These are phyloP conservation scores for Amphichorda felina DNA, from an alignment of 2,329 filamentous ascomycete genomes.

Conservation along the genomic window DNA sequence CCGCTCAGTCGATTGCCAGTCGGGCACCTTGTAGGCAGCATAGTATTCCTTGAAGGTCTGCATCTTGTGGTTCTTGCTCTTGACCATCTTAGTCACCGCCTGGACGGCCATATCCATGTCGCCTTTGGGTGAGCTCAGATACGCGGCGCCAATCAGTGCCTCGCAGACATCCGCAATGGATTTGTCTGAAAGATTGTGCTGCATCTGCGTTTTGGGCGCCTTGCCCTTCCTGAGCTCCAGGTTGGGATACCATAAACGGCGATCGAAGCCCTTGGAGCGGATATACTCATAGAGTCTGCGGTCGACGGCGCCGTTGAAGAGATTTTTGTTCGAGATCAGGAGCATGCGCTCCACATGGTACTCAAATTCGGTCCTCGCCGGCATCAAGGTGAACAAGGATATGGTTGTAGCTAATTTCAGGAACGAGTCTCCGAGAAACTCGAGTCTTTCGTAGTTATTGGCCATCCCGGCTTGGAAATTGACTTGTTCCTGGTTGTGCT, in stretches of 20 bases:
- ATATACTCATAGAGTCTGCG: slow-evolving; percentile 61
- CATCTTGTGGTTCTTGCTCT: slow-evolving; percentile 58
- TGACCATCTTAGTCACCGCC: slow-evolving; percentile 59
- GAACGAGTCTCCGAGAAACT: slow-evolving; percentile 78
- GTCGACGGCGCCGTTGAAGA: slow-evolving; percentile 65
- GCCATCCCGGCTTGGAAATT: slow-evolving; percentile 81
- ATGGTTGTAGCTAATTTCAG: slow-evolving; percentile 94
- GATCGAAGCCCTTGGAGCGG: slow-evolving; percentile 70
- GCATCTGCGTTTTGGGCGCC: slow-evolving; percentile 27
- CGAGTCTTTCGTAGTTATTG: slow-evolving; percentile 77
- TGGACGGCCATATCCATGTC: slow-evolving; percentile 46
- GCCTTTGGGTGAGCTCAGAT: slow-evolving; percentile 32
- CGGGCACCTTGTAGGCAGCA: slow-evolving; percentile 52
- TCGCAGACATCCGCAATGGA: slow-evolving; percentile 81
- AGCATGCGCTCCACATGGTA: slow-evolving; percentile 88
- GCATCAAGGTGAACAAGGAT: slow-evolving; percentile 65
- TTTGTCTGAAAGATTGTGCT: slow-evolving; percentile 66
- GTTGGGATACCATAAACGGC: slow-evolving; percentile 81
- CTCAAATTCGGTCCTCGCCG: slow-evolving; percentile 69
- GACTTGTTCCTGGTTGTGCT: slow-evolving; percentile 53
- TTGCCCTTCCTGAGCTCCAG: slow-evolving; percentile 67
- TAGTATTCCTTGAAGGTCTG: slow-evolving; percentile 63
- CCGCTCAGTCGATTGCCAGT: slow-evolving; percentile 54
- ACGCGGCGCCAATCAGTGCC: slow-evolving; percentile 67
- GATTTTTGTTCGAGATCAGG: slow-evolving; percentile 81